Evolutionary conservation across 2,329 filamentous ascomycete species (phyloP).

Genomic region (Plectosphaerella cucumerina): DNA sequence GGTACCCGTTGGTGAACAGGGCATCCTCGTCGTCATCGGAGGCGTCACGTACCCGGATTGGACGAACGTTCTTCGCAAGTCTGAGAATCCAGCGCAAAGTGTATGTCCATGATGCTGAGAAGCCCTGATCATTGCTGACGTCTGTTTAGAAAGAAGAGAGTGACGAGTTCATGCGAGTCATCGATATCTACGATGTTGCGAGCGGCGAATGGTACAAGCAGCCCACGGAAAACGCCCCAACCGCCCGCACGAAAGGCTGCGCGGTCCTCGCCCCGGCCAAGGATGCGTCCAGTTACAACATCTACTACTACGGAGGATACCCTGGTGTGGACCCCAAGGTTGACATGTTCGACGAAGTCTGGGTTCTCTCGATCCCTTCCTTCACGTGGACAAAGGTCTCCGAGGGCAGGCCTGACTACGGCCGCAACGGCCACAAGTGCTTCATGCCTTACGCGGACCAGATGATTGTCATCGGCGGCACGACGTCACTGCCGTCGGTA

Average conservation of each 20-base stretch:
- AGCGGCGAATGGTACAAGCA: conserved; percentile 66
- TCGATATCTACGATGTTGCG: conserved; percentile 76
- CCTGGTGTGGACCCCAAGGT: conserved; percentile 39
- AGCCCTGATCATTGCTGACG: conserved; percentile 14
- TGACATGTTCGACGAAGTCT: conserved; percentile 62
- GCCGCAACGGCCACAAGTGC: conserved; percentile 70
- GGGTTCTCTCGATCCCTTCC: conserved; percentile 74
- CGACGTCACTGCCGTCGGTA: conserved; percentile 28
- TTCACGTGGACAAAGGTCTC: conserved; percentile 69
- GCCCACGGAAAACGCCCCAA: conserved; percentile 55
- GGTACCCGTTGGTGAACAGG: conserved; percentile 73
- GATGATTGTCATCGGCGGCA: conserved; percentile 75
- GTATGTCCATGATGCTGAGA: conserved; percentile 24
- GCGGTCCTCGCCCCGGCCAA: conserved; percentile 68
- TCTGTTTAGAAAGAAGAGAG: conserved; percentile 53
- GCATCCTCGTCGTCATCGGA: conserved; percentile 72
- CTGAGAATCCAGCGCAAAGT: conserved; percentile 29
- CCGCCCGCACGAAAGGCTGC: conserved; percentile 62
- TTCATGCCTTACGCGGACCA: conserved; percentile 73
- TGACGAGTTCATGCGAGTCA: conserved; percentile 64
- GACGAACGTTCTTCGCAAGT: conserved; percentile 17
- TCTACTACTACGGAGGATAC: conserved; percentile 83
- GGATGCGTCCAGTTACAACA: conserved; percentile 71
- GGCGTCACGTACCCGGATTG: conserved; percentile 64
- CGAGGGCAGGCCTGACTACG: conserved; percentile 35